phyloP scores from a whole-genome alignment of 345 rosid genomes.

The Sisymbrium irio region DNA sequence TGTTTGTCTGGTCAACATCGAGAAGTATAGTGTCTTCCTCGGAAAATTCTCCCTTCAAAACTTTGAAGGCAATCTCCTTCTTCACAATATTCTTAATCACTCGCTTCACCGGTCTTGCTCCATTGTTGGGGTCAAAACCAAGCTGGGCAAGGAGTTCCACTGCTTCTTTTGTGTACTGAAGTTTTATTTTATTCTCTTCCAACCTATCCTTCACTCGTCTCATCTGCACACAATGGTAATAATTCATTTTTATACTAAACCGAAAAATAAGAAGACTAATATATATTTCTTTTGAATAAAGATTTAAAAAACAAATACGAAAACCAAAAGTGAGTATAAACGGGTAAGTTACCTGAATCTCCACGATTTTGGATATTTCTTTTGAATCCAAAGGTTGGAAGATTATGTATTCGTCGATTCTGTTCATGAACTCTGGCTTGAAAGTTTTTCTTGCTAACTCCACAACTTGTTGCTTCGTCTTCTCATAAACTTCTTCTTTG shows the following conservation, averaged over 20 bases:
- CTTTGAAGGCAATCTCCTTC: conserved; percentile 75
- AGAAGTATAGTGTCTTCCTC: conserved; percentile 66
- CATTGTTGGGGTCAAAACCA: conserved; percentile 86
- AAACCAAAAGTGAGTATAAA: neutral
- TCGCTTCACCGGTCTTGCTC: conserved; percentile 88
- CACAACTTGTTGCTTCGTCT: conserved; percentile 77
- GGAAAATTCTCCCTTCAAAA: conserved; percentile 70
- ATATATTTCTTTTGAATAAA: too few relatives aligned
- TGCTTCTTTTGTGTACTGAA: conserved; percentile 65
- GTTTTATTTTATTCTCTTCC: conserved; percentile 73
- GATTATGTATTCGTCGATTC: conserved; percentile 91
- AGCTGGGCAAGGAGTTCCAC: conserved; percentile 56
- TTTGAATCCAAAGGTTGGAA: conserved; percentile 81
- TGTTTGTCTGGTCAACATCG: conserved; percentile 36
- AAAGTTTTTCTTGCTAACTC: conserved; percentile 88
- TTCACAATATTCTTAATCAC: conserved; percentile 87
- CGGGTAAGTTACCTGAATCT: conserved; percentile 59
- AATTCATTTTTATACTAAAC: neutral
- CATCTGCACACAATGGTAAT: conserved; percentile 44
- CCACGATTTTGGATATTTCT: conserved; percentile 76
- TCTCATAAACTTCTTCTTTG: conserved; percentile 75
- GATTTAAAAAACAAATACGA: too few relatives aligned
- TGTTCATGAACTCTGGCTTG: conserved; percentile 88
- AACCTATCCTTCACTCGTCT: conserved; percentile 63
- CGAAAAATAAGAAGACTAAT: neutral